Evolutionary conservation across 2,329 filamentous ascomycete species (phyloP).

Genomic region (Aspergillus sp.): DNA sequence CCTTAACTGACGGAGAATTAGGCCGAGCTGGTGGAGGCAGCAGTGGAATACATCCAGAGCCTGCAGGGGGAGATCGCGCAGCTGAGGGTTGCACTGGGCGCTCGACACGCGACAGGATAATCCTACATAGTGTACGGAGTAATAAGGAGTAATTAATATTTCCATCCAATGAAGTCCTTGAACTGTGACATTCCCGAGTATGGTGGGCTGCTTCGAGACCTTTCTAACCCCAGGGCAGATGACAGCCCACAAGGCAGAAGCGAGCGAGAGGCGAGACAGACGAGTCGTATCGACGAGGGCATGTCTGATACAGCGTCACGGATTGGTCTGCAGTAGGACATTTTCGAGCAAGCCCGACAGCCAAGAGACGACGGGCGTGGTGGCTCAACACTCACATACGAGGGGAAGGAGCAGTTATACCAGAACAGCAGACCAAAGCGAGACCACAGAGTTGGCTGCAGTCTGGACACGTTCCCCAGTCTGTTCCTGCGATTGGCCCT

Average conservation of each 20-base stretch:
- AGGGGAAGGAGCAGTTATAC: not conserved
- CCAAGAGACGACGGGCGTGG: not conserved
- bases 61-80: conserved; percentile 13
- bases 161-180: not conserved
- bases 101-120: not conserved
- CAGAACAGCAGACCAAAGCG: not conserved
- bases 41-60: conserved; percentile 15
- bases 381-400: not conserved
- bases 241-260: not conserved
- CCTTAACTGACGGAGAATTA: not conserved
- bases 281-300: not conserved
- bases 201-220: not conserved
- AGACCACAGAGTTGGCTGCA: not conserved
- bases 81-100: not conserved
- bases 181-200: not conserved
- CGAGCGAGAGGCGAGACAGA: no score
- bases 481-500: not conserved
- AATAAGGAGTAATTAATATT: not conserved
- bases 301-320: not conserved
- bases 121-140: no score
- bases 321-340: not conserved
- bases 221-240: not conserved
- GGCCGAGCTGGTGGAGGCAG: conserved; percentile 16
- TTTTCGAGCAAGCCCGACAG: not conserved
- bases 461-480: not conserved